These are phyloP conservation scores for Zygoascus ofunaensis DNA, from an alignment of 805 yeast genomes.

Conservation along the genomic window DNA sequence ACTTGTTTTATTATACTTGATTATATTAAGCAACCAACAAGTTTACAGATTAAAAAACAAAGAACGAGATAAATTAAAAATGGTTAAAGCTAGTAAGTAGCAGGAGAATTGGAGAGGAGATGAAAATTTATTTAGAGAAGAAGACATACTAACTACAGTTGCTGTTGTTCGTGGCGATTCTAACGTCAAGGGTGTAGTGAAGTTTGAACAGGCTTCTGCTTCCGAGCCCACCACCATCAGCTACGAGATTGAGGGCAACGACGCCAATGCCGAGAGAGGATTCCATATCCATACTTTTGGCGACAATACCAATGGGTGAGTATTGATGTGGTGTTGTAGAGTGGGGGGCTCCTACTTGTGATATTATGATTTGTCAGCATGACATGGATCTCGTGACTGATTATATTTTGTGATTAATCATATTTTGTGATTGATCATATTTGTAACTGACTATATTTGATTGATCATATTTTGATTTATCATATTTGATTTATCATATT, in stretches of 20 bases:
- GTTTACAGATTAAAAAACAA: no score
- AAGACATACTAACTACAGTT: conserved; percentile 37
- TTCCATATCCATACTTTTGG: conserved; percentile 98
- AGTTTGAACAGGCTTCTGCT: conserved; percentile 77
- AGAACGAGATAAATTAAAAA: conserved; percentile 23
- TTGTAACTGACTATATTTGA: no score
- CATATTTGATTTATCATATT: no score
- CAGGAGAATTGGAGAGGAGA: background rate
- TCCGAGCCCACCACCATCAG: conserved; percentile 73
- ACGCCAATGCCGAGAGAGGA: conserved; percentile 81
- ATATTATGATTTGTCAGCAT: no score
- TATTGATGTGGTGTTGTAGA: no score
- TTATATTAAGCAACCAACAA: no score
- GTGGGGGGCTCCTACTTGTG: no score
- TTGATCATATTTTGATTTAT: no score
- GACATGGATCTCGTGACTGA: no score
- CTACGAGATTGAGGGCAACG: conserved; percentile 86
- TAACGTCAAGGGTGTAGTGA: conserved; percentile 76
- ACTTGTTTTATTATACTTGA: no score
- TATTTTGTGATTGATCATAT: no score
- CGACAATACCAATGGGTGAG: conserved; percentile 87
- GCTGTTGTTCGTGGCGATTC: conserved; percentile 97
- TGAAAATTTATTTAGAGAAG: conserved; percentile 4
- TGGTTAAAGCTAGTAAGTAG: conserved; percentile 59
- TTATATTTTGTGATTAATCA: no score